phyloP scores from a whole-genome alignment of 352 stramenopile genomes.

The Pythium phragmiticola region DNA sequence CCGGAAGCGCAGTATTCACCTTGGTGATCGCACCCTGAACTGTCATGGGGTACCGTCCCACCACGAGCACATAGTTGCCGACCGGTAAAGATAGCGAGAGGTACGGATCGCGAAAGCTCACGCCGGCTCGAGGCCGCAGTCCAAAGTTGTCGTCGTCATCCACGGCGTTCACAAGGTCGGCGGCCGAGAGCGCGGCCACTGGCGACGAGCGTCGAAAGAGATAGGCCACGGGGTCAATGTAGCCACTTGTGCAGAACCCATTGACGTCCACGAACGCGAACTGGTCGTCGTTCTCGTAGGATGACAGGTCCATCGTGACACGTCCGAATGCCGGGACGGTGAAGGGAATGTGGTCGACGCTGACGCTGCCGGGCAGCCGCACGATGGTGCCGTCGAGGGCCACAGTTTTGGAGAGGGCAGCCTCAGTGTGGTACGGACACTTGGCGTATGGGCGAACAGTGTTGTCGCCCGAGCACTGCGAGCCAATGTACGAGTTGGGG shows the following conservation, averaged over 20 bases:
- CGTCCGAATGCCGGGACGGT: constrained; percentile 43
- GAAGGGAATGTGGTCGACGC: constrained; percentile 64
- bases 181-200: constrained; percentile 28
- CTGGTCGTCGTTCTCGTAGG: constrained; percentile 43
- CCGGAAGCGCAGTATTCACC: constrained; percentile 27
- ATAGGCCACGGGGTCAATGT: constrained; percentile 65
- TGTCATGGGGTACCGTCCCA: constrained; percentile 66
- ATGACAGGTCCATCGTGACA: constrained; percentile 58
- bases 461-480: constrained; percentile 40
- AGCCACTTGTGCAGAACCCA: constrained; percentile 54
- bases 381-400: constrained; percentile 57
- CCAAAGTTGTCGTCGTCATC: constrained; percentile 70
- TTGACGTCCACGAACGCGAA: constrained; percentile 57
- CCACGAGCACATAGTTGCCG: constrained; percentile 55
- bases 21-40: constrained; percentile 52
- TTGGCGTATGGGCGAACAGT: constrained; percentile 33
- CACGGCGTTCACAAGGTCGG: constrained; percentile 47
- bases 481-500: constrained; percentile 61
- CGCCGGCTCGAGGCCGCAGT: constrained; percentile 44
- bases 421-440: constrained; percentile 62
- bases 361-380: constrained; percentile 38
- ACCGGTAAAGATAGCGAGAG: constrained; percentile 51
- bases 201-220: constrained; percentile 44
- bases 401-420: constrained; percentile 30
- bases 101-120: constrained; percentile 77